Evolutionary conservation across 73 alveolate genomes (phyloP).

Genomic region (Uronychia binucleata): DNA sequence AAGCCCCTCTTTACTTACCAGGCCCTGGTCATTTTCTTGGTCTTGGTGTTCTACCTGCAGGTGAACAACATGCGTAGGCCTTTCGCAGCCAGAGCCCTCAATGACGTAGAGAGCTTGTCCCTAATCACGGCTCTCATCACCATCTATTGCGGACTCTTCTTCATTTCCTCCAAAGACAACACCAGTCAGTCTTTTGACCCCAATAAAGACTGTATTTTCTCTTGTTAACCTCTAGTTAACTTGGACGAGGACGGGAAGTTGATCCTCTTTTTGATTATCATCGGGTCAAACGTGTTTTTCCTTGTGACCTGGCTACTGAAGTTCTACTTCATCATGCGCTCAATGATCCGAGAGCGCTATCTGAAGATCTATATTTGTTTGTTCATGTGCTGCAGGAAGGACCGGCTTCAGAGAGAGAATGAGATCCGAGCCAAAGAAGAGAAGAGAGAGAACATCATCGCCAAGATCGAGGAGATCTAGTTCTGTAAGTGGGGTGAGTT

Average conservation of each 20-base stretch:
- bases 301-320: constrained; percentile 42
- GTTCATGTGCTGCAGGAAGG: constrained; percentile 64
- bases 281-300: constrained; percentile 43
- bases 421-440: constrained; percentile 36
- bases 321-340: constrained; percentile 37
- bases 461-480: constrained; percentile 58
- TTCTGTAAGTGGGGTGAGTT: constrained; percentile 1
- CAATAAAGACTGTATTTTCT: constrained; percentile 17
- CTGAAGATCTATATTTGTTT: constrained; percentile 36
- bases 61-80: constrained; percentile 61
- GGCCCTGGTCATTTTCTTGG: constrained; percentile 53
- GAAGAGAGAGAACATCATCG: constrained; percentile 64
- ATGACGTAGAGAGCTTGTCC: constrained; percentile 55
- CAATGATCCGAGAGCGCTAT: constrained; percentile 42
- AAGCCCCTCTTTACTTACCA: background rate
- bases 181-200: constrained; percentile 44
- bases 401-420: constrained; percentile 44
- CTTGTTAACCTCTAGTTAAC: background rate
- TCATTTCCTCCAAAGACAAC: constrained; percentile 46
- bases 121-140: constrained; percentile 48
- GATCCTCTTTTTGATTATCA: constrained; percentile 37
- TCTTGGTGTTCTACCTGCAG: constrained; percentile 50
- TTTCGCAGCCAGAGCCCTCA: constrained; percentile 51
- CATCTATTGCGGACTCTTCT: constrained; percentile 73
- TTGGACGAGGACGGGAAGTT: constrained; percentile 12